Percentiles rank a stretch among this genome's conserved stretches.
Conservation (phyloP, 2,329 filamentous ascomycete species). For the Aspergillus vadensis region DNA sequence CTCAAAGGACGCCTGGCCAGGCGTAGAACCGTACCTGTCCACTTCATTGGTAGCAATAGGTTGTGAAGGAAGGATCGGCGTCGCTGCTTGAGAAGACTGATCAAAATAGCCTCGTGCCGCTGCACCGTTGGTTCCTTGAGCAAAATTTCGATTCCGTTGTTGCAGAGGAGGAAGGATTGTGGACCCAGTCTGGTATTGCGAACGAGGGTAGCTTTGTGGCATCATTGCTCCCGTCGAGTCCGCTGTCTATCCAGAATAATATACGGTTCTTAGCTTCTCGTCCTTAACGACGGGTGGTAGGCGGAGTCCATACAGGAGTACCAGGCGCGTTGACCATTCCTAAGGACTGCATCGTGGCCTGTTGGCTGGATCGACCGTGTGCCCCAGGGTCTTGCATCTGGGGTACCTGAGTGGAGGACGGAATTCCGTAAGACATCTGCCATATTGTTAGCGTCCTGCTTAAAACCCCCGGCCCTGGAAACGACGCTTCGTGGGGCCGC, state of each 20-base stretch:
- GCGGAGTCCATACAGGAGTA: slow-evolving; percentile 40
- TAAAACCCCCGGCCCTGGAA: neutral
- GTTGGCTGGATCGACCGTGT: slow-evolving; percentile 36
- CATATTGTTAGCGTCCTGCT: slow-evolving; percentile 17
- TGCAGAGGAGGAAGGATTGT: slow-evolving; percentile 41
- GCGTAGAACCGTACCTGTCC: slow-evolving; percentile 34
- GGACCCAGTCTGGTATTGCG: slow-evolving; percentile 36
- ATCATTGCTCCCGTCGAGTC: slow-evolving; percentile 42
- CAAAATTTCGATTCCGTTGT: slow-evolving; percentile 34
- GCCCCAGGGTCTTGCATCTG: slow-evolving; percentile 39
- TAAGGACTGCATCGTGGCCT: slow-evolving; percentile 40
- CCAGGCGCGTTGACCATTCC: slow-evolving; percentile 41
- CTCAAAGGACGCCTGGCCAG: slow-evolving; percentile 32
- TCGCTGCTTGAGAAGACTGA: slow-evolving; percentile 34
- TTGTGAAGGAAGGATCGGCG: slow-evolving; percentile 40
- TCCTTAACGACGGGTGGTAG: slow-evolving; percentile 25
- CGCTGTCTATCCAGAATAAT: slow-evolving; percentile 34
- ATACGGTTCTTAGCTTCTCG: slow-evolving; percentile 32
- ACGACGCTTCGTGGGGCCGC: slow-evolving; percentile 15
- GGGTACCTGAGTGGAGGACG: slow-evolving; percentile 34
- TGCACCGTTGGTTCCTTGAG: slow-evolving; percentile 33
- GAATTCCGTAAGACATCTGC: slow-evolving; percentile 41
- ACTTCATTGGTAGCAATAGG: slow-evolving; percentile 32
- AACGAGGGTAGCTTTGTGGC: slow-evolving; percentile 38
- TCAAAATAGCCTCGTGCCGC: slow-evolving; percentile 36